Percentiles rank a stretch among this genome's conserved stretches.
Conservation (phyloP, 768 basidiomycete genomes). For the Clitopilus passeckerianus region DNA sequence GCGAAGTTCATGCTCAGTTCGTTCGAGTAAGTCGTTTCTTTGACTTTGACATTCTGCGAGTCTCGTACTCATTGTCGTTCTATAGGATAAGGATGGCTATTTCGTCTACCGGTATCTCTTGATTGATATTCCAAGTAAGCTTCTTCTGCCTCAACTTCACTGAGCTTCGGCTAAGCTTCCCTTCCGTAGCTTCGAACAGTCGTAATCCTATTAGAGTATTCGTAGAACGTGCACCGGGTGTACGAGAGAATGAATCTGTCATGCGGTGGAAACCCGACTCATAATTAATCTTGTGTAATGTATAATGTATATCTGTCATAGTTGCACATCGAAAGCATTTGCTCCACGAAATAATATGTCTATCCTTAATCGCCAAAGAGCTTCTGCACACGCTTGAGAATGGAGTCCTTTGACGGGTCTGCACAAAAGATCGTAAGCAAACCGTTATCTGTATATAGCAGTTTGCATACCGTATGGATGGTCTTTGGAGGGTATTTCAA, state of each 20-base stretch:
- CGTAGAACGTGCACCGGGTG: slow-evolving; percentile 61
- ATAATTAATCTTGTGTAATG: slow-evolving; percentile 12
- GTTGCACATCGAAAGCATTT: background rate
- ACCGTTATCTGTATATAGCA: background rate
- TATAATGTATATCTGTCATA: slow-evolving; percentile 8
- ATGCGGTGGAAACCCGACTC: slow-evolving; percentile 54
- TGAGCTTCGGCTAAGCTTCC: slow-evolving; percentile 17
- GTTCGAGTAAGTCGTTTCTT: slow-evolving; percentile 48
- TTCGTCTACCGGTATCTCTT: slow-evolving; percentile 76
- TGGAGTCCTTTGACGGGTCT: slow-evolving; percentile 96
- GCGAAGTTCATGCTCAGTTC: slow-evolving; percentile 78
- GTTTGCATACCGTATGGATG: slow-evolving; percentile 84
- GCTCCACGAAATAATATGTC: slow-evolving; percentile 6
- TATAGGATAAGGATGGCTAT: slow-evolving; percentile 69
- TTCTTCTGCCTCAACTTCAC: background rate
- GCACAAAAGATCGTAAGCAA: slow-evolving; percentile 3
- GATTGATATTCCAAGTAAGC: slow-evolving; percentile 76
- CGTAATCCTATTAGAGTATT: slow-evolving; percentile 61
- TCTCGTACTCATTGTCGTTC: slow-evolving; percentile 5
- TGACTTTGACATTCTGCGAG: slow-evolving; percentile 2
- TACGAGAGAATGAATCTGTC: slow-evolving; percentile 67
- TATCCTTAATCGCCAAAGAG: slow-evolving; percentile 78
- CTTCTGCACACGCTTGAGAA: slow-evolving; percentile 95
- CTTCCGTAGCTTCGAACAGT: slow-evolving; percentile 17
- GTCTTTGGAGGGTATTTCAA: slow-evolving; percentile 98